Evolutionary conservation across 176 grass and related monocot species (phyloP), one percentile per base, ranked within the genome.

Genomic region (Paspalum vaginatum): DNA sequence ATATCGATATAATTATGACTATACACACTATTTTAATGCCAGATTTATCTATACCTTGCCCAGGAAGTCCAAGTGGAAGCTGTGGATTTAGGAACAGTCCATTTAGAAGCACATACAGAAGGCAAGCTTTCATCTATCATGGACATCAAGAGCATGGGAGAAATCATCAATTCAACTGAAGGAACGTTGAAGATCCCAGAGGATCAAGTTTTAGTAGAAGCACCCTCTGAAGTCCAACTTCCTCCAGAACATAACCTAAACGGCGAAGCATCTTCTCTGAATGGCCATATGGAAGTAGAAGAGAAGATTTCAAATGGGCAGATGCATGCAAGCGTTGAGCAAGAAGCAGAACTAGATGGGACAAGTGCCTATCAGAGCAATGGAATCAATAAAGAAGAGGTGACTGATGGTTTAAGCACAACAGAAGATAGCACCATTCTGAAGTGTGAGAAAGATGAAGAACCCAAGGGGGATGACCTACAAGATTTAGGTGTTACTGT

Each of bases 31-130:
- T n/a, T 39, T 65, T 15, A 80, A 80, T 80, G 87, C 21, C 3
- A 11, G 10, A 89, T 76, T 74, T 65, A 76, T 48, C 20, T 64
- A 18, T 85, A 56, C 6, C 38, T 70, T 76, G 46, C 27, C 54
- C 76, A 89, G 87, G 83, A 85, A 85, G 57, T 89, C 81, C 78
- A 44, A 81, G n/a, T 59, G 72, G 71, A 85, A 85, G 72, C 48
- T 64, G 57, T 24, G 41, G 54, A 77, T 65, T 71, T 66, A 67
- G 80, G 52, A 58, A 24, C 66, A 59, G 6, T 39, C n/a, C 55
- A 89, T 81, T 58, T 77, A 64, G 70, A 71, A 58, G 41, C 9
- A 68, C 73, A 81, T 27, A 71, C 48, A 32, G 78, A 85, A 1
- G 10, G 50, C n/a, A 89, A 89, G 57, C 64, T 85, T 81, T 27